Evolutionary conservation across 306 rosid genomes (phyloP).

Genomic region (Dalbergia cultrata): DNA sequence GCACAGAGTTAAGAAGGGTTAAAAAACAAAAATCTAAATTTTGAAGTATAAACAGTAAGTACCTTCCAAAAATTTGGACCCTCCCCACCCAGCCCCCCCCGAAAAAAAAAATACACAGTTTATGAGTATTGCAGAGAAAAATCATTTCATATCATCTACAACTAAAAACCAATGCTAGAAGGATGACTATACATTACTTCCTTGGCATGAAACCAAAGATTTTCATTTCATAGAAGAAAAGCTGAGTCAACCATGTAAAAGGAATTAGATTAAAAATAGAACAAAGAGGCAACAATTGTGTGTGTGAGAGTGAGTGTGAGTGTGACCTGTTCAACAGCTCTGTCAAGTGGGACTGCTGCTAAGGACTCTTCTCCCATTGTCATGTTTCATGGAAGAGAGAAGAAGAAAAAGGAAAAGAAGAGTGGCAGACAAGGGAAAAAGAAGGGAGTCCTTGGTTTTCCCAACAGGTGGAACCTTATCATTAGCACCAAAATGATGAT

Average conservation of each 20-base stretch:
- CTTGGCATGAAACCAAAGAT: slow-evolving; percentile 18
- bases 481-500: slow-evolving; percentile 52
- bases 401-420: neutral
- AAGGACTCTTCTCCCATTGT: slow-evolving; percentile 71
- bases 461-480: slow-evolving; percentile 52
- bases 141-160: neutral
- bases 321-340: slow-evolving; percentile 81
- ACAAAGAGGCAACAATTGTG: neutral
- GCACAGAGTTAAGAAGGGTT: neutral
- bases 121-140: slow-evolving; percentile 30
- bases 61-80: slow-evolving; percentile 35
- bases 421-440: slow-evolving; percentile 47
- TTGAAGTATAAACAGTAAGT: slow-evolving; percentile 29
- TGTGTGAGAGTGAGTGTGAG: slow-evolving; percentile 19
- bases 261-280: slow-evolving; percentile 7
- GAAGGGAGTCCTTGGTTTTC: slow-evolving; percentile 37
- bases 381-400: slow-evolving; percentile 53
- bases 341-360: slow-evolving; percentile 68
- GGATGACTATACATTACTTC: neutral
- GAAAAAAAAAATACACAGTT: neutral
- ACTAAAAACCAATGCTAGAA: neutral
- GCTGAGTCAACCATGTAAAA: neutral
- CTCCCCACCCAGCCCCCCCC: neutral
- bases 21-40: neutral
- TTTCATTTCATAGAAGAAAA: slow-evolving; percentile 12